phyloP scores from a whole-genome alignment of 352 stramenopile genomes.

The Plasmopara halstedii region DNA sequence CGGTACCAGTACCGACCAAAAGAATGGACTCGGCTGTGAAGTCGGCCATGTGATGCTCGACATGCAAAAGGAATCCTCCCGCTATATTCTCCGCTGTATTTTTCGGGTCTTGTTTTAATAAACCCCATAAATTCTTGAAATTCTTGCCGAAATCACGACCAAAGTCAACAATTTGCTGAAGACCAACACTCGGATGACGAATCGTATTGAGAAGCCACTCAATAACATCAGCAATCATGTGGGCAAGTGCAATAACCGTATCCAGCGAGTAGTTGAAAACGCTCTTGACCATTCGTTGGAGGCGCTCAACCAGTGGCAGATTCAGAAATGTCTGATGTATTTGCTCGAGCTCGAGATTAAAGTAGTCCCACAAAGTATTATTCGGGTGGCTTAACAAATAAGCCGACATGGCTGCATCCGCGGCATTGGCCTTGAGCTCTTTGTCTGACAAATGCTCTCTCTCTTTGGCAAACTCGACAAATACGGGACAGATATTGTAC shows the following conservation, averaged over 20 bases:
- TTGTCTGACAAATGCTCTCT: conserved; percentile 12
- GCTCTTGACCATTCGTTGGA: conserved; percentile 8
- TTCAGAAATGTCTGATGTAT: conserved; percentile 10
- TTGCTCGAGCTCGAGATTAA: conserved; percentile 17
- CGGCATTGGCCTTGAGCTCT: conserved; percentile 16
- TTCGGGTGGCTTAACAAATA: conserved; percentile 21
- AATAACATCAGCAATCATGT: conserved; percentile 12
- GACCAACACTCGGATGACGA: conserved; percentile 11
- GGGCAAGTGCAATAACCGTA: conserved; percentile 9
- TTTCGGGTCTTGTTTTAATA: conserved; percentile 19
- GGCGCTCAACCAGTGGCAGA: not conserved
- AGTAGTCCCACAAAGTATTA: conserved; percentile 23
- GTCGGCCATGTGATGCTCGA: conserved; percentile 17
- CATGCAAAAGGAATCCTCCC: conserved; percentile 18
- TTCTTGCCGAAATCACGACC: conserved; percentile 14
- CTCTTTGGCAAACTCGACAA: conserved; percentile 13
- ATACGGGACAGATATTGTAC: conserved; percentile 20
- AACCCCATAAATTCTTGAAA: conserved; percentile 9
- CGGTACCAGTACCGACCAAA: conserved; percentile 10
- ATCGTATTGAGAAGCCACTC: conserved; percentile 17
- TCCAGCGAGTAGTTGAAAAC: conserved; percentile 12
- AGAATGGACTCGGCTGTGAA: conserved; percentile 21
- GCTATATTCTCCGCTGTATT: conserved; percentile 16
- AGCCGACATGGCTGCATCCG: conserved; percentile 15
- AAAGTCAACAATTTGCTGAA: conserved; percentile 5